These are phyloP conservation scores for Capsicum chinense DNA, from an alignment of 257 asterid genomes.

Conservation along the genomic window DNA sequence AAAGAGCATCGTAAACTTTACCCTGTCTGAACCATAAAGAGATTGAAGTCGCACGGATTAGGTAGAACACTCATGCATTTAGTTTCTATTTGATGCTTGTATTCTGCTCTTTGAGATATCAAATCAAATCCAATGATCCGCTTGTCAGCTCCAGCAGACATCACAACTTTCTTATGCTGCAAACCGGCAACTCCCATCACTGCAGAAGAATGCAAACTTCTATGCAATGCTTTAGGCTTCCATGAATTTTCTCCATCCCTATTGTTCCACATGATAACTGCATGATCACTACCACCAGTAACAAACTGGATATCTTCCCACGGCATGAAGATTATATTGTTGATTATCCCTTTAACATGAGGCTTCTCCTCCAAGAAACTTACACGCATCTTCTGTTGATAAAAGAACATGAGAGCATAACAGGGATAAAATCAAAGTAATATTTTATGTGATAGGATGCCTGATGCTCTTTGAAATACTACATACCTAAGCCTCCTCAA, in stretches of 20 bases:
- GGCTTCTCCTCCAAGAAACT: constrained; percentile 75
- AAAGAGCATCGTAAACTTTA: constrained; percentile 37
- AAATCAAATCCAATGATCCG: constrained; percentile 72
- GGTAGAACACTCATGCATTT: constrained; percentile 94
- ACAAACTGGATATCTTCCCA: constrained; percentile 80
- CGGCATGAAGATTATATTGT: constrained; percentile 83
- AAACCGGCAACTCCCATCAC: constrained; percentile 96
- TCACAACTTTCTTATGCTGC: constrained; percentile 70
- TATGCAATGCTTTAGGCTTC: constrained; percentile 71
- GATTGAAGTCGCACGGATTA: constrained; percentile 92
- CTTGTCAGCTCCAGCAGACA: constrained; percentile 92
- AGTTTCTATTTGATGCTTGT: constrained; percentile 78
- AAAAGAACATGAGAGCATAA: constrained; percentile 16
- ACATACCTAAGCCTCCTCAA: constrained; percentile 23
- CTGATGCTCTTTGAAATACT: constrained; percentile 13
- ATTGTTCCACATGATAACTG: constrained; percentile 80
- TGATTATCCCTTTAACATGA: constrained; percentile 81
- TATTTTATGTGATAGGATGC: constrained; percentile 6
- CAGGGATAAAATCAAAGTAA: neutral
- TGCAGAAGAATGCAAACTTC: constrained; percentile 73
- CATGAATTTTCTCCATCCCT: constrained; percentile 65
- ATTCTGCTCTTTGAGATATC: constrained; percentile 57
- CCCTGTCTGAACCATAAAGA: constrained; percentile 98
- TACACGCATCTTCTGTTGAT: constrained; percentile 56
- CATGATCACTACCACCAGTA: constrained; percentile 96